Evolutionary conservation across 257 asterid genomes (phyloP), one percentile per base, ranked within the genome.

Genomic region (Scutellaria baicalensis): DNA sequence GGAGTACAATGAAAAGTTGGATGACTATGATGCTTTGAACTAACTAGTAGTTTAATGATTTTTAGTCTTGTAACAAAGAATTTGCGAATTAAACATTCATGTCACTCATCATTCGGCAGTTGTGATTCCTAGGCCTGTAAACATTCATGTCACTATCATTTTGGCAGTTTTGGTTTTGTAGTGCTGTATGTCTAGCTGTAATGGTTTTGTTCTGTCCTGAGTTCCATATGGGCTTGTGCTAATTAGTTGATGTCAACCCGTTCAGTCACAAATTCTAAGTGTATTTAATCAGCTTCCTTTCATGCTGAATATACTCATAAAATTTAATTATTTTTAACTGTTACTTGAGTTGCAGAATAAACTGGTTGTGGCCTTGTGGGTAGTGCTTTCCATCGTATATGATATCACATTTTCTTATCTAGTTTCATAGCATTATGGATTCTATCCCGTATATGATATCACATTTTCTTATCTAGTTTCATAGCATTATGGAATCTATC

Each of bases 1-100:
- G 76, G 89, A 88, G 73, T 91, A 91, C 81, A 88, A 94, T 20
- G 89, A 91, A 10, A 89, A 84, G 86, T 72, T 91, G 77, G 99
- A 91, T 70, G 98, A 94, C 78, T 94, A 82, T 70, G 98, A 91
- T 74, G 93, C 88, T 1, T 70, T 88, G 89, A 85, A 85, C 75
- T 88, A 85, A 85, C 75, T 88, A 65, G 73, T 9, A 12, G 1
- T 38, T 14, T 43, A 9, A 5, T 31, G 40, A 8, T 56, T 47
- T 1, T 27, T 40, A 31, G 44, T 45, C 50, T 64, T 14, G 40
- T 14, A 44, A 52, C 48, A 47, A 51, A n/a, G 57, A 43, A 21
- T 23, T n/a, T 59, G 31, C 16, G 27, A 62, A 74, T 4, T 45
- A 58, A 50, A 42, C 58, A 47, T 64, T 44, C 36, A 71, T 47